Evolutionary conservation across 2,329 filamentous ascomycete genomes (phyloP).

Genomic region (Periconia macrospinosa): DNA sequence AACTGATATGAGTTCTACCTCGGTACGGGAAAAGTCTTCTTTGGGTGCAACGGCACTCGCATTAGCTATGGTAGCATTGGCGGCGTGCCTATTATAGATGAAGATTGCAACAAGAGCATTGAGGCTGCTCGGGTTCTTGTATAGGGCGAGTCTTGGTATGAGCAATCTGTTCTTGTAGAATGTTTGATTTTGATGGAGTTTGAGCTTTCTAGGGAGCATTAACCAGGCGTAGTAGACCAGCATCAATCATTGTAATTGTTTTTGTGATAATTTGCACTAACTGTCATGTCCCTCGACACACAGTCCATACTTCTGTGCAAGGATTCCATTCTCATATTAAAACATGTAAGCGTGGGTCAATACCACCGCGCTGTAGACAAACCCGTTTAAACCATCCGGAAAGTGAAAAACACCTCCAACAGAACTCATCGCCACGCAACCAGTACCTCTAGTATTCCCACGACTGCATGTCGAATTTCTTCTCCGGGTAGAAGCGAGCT

Average conservation of each 20-base stretch:
- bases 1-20: constrained; percentile 16
- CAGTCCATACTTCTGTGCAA: too few species aligned
- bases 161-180: neutral
- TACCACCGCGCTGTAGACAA: too few species aligned
- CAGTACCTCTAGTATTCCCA: constrained; percentile 25
- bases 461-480: constrained; percentile 70
- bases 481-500: constrained; percentile 80
- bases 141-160: too few species aligned
- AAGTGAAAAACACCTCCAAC: neutral
- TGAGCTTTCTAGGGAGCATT: neutral
- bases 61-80: constrained; percentile 14
- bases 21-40: constrained; percentile 10
- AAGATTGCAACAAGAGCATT: too few species aligned
- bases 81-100: constrained; percentile 18
- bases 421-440: neutral
- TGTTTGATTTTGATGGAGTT: neutral
- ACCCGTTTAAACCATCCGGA: neutral
- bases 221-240: neutral
- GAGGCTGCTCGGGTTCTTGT: too few species aligned
- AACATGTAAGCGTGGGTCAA: too few species aligned
- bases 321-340: too few species aligned
- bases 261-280: too few species aligned
- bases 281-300: too few species aligned
- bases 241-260: neutral
- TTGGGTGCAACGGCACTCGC: constrained; percentile 20